Percentiles rank a stretch among this genome's conserved stretches.
Evolutionary conservation across 2,329 filamentous ascomycete species (phyloP).

Genomic region (Hirsutella thompsonii): DNA sequence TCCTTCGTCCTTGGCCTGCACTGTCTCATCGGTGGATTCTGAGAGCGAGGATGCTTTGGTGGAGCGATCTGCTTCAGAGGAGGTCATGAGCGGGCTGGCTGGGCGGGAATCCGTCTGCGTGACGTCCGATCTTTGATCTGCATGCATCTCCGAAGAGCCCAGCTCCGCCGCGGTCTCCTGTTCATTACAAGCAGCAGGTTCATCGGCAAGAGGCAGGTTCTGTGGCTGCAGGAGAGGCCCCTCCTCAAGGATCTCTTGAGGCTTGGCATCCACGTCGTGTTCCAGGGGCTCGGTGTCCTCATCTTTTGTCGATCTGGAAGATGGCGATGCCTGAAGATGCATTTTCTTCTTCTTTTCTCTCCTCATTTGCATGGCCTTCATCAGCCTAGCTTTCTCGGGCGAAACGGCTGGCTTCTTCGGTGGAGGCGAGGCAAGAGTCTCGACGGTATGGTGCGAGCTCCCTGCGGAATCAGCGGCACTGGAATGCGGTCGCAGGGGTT

Average conservation of each 20-base stretch:
- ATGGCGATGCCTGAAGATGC: background rate
- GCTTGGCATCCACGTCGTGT: background rate
- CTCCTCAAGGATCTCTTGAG: slow-evolving; percentile 11
- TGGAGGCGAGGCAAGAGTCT: slow-evolving; percentile 26
- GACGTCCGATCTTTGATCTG: slow-evolving; percentile 33
- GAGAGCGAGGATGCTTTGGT: slow-evolving; percentile 53
- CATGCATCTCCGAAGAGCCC: slow-evolving; percentile 24
- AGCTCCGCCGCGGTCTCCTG: background rate
- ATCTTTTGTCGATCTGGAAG: slow-evolving; percentile 1
- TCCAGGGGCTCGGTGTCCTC: slow-evolving; percentile 6
- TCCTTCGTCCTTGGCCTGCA: slow-evolving; percentile 23
- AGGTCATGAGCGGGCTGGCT: slow-evolving; percentile 37
- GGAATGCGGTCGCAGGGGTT: slow-evolving; percentile 10
- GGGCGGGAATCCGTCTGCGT: slow-evolving; percentile 44
- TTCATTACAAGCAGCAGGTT: background rate
- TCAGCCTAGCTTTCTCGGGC: slow-evolving; percentile 79
- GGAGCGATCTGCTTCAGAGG: slow-evolving; percentile 43
- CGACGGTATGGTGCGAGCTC: slow-evolving; percentile 31
- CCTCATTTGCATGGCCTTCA: slow-evolving; percentile 86
- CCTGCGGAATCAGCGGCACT: slow-evolving; percentile 24
- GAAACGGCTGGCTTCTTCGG: slow-evolving; percentile 46
- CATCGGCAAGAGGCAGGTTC: slow-evolving; percentile 14
- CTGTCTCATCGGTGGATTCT: slow-evolving; percentile 48
- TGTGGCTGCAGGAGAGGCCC: slow-evolving; percentile 12
- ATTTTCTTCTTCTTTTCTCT: slow-evolving; percentile 62